Percentiles rank a stretch among this genome's conserved stretches.
Conservation (phyloP, 106 monocot genomes). For the Chionographis japonica region DNA sequence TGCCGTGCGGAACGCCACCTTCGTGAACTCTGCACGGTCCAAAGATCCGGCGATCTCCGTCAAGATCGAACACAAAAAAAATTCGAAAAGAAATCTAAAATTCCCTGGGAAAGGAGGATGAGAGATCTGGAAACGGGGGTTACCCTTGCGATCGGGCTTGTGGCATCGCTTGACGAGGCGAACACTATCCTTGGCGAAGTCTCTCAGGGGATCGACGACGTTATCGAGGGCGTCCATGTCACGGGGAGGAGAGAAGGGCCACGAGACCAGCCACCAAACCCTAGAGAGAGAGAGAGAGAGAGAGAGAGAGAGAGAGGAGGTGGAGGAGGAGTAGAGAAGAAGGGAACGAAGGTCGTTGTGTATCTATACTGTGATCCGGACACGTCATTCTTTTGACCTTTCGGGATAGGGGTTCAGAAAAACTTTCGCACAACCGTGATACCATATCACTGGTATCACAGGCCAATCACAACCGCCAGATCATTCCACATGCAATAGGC, state of each 20-base stretch:
- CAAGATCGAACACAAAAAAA: neutral
- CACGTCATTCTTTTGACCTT: too few relatives aligned
- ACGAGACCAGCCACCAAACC: neutral
- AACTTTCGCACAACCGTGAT: too few relatives aligned
- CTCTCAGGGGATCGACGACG: conserved; percentile 30
- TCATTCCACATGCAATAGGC: too few relatives aligned
- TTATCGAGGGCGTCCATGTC: conserved; percentile 27
- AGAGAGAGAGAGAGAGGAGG: neutral
- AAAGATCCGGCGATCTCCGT: neutral
- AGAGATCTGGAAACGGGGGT: neutral
- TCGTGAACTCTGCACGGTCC: conserved; percentile 39
- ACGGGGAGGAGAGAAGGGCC: too few relatives aligned
- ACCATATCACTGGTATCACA: too few relatives aligned
- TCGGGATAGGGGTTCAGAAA: too few relatives aligned
- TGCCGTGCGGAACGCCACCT: conserved; percentile 61
- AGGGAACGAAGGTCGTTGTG: too few relatives aligned
- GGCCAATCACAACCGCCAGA: too few relatives aligned
- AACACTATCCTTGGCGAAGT: conserved; percentile 37
- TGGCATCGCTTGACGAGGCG: conserved; percentile 57
- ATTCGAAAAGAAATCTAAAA: neutral
- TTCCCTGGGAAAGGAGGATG: neutral
- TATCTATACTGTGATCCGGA: too few relatives aligned
- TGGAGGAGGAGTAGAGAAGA: too few relatives aligned
- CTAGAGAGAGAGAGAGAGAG: neutral
- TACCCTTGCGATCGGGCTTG: conserved; percentile 71